These are phyloP conservation scores for Penstemon newberryi DNA, from an alignment of 257 asterid genomes.

Conservation along the genomic window DNA sequence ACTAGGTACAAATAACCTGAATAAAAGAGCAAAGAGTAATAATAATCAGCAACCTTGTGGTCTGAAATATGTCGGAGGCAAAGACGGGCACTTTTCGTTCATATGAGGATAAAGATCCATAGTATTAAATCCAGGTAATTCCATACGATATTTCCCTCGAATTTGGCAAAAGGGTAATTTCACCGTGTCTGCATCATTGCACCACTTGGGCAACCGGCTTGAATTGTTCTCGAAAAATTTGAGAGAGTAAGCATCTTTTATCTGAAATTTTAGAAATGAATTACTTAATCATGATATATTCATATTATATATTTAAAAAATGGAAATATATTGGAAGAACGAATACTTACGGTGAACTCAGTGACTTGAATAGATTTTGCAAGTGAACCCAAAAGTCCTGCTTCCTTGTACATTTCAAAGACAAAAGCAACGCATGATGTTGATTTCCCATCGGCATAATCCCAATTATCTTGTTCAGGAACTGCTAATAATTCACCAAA, in stretches of 20 bases:
- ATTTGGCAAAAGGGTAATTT: slow-evolving; percentile 89
- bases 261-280: slow-evolving; percentile 48
- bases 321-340: not conserved
- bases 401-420: slow-evolving; percentile 83
- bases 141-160: slow-evolving; percentile 75
- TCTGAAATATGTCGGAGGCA: slow-evolving; percentile 70
- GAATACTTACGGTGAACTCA: slow-evolving; percentile 81
- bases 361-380: slow-evolving; percentile 78
- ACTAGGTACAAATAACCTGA: not conserved
- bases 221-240: slow-evolving; percentile 70
- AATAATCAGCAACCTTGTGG: slow-evolving; percentile 69
- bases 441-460: slow-evolving; percentile 80
- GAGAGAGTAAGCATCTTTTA: slow-evolving; percentile 81
- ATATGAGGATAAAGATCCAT: slow-evolving; percentile 73
- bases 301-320: not conserved
- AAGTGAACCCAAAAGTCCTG: slow-evolving; percentile 79
- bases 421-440: slow-evolving; percentile 89
- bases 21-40: not conserved
- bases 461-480: slow-evolving; percentile 92
- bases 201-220: slow-evolving; percentile 85
- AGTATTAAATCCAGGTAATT: slow-evolving; percentile 74
- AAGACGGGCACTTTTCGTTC: slow-evolving; percentile 88
- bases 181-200: slow-evolving; percentile 78
- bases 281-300: too few relatives aligned
- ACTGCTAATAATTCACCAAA: slow-evolving; percentile 76